phyloP scores from a whole-genome alignment of 164 flowering plant species.

The Platanus orientalis region DNA sequence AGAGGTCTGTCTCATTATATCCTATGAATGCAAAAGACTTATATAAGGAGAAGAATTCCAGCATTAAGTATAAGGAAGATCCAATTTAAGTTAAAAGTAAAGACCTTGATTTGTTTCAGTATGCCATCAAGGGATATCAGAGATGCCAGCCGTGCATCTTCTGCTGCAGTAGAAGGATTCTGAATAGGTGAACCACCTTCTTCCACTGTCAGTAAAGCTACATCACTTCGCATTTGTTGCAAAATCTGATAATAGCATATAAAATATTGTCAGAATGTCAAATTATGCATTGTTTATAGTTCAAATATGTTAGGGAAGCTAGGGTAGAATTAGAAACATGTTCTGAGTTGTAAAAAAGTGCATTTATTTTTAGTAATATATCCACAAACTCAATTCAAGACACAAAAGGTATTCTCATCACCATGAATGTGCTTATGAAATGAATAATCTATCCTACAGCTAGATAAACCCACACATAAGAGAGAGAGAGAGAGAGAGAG shows the following conservation, averaged over 20 bases:
- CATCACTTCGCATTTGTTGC: conserved; percentile 88
- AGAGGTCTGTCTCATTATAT: conserved; percentile 64
- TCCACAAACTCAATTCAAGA: no score
- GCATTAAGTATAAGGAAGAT: not conserved
- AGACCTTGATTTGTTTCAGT: conserved; percentile 92
- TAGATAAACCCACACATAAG: no score
- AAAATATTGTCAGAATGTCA: conserved; percentile 8
- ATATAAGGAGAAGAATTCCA: not conserved
- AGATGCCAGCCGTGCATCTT: conserved; percentile 97
- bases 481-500: no score
- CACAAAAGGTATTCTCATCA: no score
- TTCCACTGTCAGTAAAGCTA: conserved; percentile 57
- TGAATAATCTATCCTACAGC: no score
- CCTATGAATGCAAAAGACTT: conserved; percentile 42
- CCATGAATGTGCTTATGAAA: no score
- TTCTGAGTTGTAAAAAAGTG: no score
- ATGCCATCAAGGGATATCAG: conserved; percentile 90
- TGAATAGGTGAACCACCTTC: conserved; percentile 70
- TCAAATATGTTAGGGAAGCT: not conserved
- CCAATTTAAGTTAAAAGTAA: not conserved
- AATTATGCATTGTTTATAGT: not conserved
- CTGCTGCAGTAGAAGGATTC: conserved; percentile 88
- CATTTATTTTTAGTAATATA: no score
- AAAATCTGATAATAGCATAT: conserved; percentile 50
- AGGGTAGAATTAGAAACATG: no score